Percentiles rank a stretch among this genome's conserved stretches.
Evolutionary conservation across 176 grass and related monocot species (phyloP).

Genomic region (Aegilops speltoides): DNA sequence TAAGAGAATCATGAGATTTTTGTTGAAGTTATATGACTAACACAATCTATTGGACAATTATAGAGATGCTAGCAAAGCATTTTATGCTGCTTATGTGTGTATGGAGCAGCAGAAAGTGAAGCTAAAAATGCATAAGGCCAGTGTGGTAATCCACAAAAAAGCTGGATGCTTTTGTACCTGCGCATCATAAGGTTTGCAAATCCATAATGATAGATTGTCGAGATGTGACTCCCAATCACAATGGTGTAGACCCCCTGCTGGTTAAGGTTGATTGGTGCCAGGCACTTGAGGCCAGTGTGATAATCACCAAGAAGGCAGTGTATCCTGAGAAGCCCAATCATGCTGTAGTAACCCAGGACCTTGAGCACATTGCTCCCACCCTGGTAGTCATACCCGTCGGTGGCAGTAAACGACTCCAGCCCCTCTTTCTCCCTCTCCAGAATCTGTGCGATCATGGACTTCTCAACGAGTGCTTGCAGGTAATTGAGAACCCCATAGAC

Average conservation of each 20-base stretch:
- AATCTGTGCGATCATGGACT: slow-evolving; percentile 88
- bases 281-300: slow-evolving; percentile 88
- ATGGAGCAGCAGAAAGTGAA: neutral
- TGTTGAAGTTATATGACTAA: neutral
- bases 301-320: slow-evolving; percentile 99
- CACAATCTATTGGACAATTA: neutral
- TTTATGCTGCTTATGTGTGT: neutral
- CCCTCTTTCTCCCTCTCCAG: slow-evolving; percentile 93
- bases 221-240: slow-evolving; percentile 96
- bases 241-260: slow-evolving; percentile 97
- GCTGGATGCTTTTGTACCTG: slow-evolving; percentile 35
- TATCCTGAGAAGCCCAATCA: slow-evolving; percentile 93
- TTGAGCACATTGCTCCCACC: slow-evolving; percentile 96
- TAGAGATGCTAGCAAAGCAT: neutral
- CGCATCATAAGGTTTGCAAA: slow-evolving; percentile 93
- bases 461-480: slow-evolving; percentile 96
- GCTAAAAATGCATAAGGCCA: neutral
- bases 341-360: slow-evolving; percentile 98
- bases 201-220: slow-evolving; percentile 95
- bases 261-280: slow-evolving; percentile 81
- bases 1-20: neutral
- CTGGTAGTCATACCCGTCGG: slow-evolving; percentile 87
- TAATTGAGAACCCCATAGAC: slow-evolving; percentile 96
- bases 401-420: slow-evolving; percentile 85
- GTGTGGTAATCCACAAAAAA: neutral